phyloP scores from a whole-genome alignment of 2,329 filamentous ascomycete species.

The Simplicillium aogashimaense region DNA sequence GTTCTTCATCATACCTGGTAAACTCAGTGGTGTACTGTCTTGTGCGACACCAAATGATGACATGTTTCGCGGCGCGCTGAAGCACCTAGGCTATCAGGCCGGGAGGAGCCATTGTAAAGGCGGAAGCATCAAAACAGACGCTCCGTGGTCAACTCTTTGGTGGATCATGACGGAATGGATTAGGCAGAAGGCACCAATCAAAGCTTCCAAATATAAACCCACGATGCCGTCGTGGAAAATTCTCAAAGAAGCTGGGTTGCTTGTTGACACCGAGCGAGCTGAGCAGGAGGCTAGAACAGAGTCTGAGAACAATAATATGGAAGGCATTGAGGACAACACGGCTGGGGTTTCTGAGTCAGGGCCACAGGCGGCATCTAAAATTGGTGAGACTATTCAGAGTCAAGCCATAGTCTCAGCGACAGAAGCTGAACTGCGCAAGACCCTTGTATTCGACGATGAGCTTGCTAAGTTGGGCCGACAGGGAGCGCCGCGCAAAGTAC shows the following conservation, averaged over 20 bases:
- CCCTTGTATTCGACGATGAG: constrained; percentile 63
- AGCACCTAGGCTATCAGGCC: constrained; percentile 69
- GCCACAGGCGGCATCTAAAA: too few relatives aligned
- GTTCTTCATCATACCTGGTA: constrained; percentile 76
- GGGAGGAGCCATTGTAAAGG: constrained; percentile 83
- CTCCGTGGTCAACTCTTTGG: constrained; percentile 84
- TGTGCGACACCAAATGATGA: constrained; percentile 72
- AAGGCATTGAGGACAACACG: constrained; percentile 24
- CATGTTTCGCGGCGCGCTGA: constrained; percentile 70
- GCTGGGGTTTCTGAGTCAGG: constrained; percentile 2
- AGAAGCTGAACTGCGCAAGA: constrained; percentile 42
- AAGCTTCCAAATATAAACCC: constrained; percentile 58
- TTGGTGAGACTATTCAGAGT: constrained; percentile 2
- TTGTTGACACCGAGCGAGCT: constrained; percentile 21
- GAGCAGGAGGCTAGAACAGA: constrained; percentile 12
- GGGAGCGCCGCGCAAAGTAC: constrained; percentile 55
- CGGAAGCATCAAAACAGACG: constrained; percentile 88
- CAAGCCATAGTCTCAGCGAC: constrained; percentile 10
- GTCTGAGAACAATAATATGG: constrained; percentile 18
- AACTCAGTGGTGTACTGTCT: constrained; percentile 66
- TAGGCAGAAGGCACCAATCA: constrained; percentile 69
- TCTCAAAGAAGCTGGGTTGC: constrained; percentile 32
- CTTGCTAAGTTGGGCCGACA: constrained; percentile 68
- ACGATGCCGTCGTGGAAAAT: constrained; percentile 65
- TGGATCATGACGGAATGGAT: constrained; percentile 90